Evolutionary conservation across 495 filamentous ascomycete genomes (phyloP), one percentile per base, ranked within the genome.

Genomic region (Penicillium malachiteum): DNA sequence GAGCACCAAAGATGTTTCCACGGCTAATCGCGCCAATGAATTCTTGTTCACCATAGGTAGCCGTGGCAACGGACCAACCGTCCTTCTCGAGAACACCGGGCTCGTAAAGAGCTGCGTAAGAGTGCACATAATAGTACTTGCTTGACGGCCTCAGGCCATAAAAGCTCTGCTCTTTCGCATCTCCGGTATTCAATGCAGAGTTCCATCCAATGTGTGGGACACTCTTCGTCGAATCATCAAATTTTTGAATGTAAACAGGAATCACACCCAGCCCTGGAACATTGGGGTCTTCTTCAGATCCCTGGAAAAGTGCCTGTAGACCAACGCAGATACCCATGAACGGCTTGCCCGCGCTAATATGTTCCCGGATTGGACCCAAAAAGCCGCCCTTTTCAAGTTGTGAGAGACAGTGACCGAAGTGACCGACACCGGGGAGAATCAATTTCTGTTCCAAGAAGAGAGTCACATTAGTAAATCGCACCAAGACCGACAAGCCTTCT

Each of bases 161-260:
- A 35, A 97, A 77, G 45, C 73, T 81, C 56, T 77, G 63, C 18
- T 66, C 62, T 37, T 78, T 76, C 34, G 70, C 73, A 31, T 70
- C 71, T 38, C 74, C 76, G 34, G 70, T 74, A 8, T 81, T 78
- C 54, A 79, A 81, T 39, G 94, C 94, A 32, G 85, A 91, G 66
- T 98, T 98, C 94, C 94, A 98, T 12, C 94, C 94, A 64, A 98
- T 98, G 67, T 97, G 95, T 30, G 94, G 94, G 31, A 98, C 94
- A 35, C 93, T 85, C 67, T 98, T 98, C 17, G 84, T 77, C 18
- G 58, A 57, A 63, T 90, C 84, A 60, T 90, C 74, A 72, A 98
- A 97, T 49, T 87, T 86, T 62, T 81, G 76, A 58, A 98, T 81
- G 16, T 68, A 74, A 37, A 83, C 83, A 14, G 87, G 85, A 49